A percentile compares a stretch with the other conserved stretches of the same genome.
These are phyloP conservation scores for Aciculoconidium aculeatum DNA, from an alignment of 805 yeast species.

Conservation along the genomic window DNA sequence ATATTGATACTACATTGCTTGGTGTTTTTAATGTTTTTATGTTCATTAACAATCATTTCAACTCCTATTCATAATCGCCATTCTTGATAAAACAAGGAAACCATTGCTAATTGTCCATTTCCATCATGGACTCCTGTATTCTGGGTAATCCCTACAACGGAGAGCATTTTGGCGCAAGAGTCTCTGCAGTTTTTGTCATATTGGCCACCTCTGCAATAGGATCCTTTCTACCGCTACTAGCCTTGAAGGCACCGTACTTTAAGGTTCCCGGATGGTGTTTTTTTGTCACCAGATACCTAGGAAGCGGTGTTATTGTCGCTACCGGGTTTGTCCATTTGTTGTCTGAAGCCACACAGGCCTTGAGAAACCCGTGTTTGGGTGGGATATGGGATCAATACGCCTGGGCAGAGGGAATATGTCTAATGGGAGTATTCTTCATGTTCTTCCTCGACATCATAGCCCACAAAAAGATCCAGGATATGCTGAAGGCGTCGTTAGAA, in stretches of 20 bases:
- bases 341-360: constrained; percentile 23
- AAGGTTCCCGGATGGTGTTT: constrained; percentile 21
- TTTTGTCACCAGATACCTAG: constrained; percentile 24
- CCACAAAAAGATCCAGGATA: constrained; percentile 11
- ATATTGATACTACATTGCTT: too few species aligned
- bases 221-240: constrained; percentile 25
- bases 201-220: constrained; percentile 26
- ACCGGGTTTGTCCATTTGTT: constrained; percentile 31
- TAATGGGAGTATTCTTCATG: constrained; percentile 25
- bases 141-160: constrained; percentile 18
- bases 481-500: not conserved
- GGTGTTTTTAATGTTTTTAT: too few species aligned
- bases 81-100: not conserved
- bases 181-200: constrained; percentile 26
- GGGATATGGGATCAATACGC: constrained; percentile 22
- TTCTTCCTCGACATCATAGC: constrained; percentile 25
- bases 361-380: constrained; percentile 24
- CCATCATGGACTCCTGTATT: too few species aligned
- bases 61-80: too few species aligned
- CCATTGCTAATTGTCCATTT: too few species aligned
- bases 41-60: too few species aligned
- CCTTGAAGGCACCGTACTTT: constrained; percentile 15
- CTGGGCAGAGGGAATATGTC: constrained; percentile 28
- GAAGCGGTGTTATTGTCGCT: constrained; percentile 32
- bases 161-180: constrained; percentile 19